phyloP scores from a whole-genome alignment of 1,139 yeast species.

The Geotrichum candidum region DNA sequence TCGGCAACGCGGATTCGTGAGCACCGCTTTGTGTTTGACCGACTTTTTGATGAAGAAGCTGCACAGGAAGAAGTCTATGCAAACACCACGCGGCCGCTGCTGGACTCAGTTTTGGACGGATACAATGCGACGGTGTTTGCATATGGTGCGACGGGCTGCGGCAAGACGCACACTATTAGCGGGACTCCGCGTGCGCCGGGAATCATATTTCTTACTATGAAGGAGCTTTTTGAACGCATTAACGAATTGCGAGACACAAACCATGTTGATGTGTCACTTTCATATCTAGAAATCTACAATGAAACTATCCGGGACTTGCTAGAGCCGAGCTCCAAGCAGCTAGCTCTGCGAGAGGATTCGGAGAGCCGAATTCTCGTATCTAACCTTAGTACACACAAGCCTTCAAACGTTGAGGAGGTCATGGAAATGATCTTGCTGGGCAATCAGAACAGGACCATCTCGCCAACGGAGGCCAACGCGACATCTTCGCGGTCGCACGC shows the following conservation, averaged over 20 bases:
- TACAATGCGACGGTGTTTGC: constrained; percentile 91
- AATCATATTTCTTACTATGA: constrained; percentile 69
- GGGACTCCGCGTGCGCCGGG: constrained; percentile 76
- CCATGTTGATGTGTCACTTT: constrained; percentile 54
- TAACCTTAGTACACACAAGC: constrained; percentile 61
- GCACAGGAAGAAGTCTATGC: constrained; percentile 63
- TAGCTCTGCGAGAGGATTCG: constrained; percentile 70
- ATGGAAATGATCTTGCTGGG: constrained; percentile 76
- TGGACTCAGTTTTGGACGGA: constrained; percentile 75
- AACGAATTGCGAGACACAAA: constrained; percentile 51
- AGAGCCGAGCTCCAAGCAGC: constrained; percentile 44
- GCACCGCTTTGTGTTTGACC: constrained; percentile 77
- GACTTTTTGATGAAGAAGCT: constrained; percentile 59
- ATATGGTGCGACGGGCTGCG: constrained; percentile 97
- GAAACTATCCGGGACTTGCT: constrained; percentile 79
- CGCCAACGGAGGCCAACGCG: constrained; percentile 87
- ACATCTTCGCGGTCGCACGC: constrained; percentile 92
- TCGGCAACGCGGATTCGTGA: constrained; percentile 52
- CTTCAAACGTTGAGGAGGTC: constrained; percentile 61
- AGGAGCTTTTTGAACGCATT: constrained; percentile 61
- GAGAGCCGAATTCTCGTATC: constrained; percentile 64
- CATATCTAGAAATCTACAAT: constrained; percentile 83
- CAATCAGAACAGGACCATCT: constrained; percentile 68
- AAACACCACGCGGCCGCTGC: constrained; percentile 61
- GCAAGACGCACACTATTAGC: constrained; percentile 88